Evolutionary conservation across 495 filamentous ascomycete species (phyloP), one percentile per base, ranked within the genome.

Genomic region (Sphaerosporella brunnea): DNA sequence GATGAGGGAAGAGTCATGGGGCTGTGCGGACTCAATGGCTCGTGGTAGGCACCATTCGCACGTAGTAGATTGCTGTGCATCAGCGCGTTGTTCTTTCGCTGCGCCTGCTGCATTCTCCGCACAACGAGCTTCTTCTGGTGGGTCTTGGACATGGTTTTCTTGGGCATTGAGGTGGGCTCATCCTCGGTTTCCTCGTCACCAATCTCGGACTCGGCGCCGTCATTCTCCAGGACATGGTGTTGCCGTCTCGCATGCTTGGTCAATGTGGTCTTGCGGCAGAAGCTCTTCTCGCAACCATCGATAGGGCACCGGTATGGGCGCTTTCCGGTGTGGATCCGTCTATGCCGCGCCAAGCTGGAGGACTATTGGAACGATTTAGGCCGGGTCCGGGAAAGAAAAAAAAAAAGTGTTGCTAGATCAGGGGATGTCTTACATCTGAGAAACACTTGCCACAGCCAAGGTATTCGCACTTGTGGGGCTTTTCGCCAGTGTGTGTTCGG

Each of bases 401-500:
- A 15, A 4, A 23, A 42, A 25, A 25, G 15, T 7, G 18, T 40
- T 40, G 10, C 34, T 47, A 45, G 30, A 40, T 48, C 48, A 24
- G 46, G 36, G 23, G 39, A 47, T 45, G 23, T 67, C 77, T 66
- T 67, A 90, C 84, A 64, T 90, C 84, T 45, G 84, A 90, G 52
- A 93, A 93, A 45, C 78, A 70, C 62, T 90, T 93, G 24, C 73
- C 74, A 60, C 84, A 93, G n/a, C 77, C 80, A 39, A 73, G 64
- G 54, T 83, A 75, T 56, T 82, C 73, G 62, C 84, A 93, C 48
- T 78, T 70, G 62, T 93, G 84, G 37, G 84, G 84, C 62, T 93
- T 93, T 63, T 92, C 84, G 41, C 84, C 82, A 2, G 83, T 93
- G 57, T 93, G 84, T 19, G 83, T 88, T 43, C 84, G 75, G 37